Evolutionary conservation across 805 yeast genomes (phyloP), one percentile per base, ranked within the genome.

Genomic region (Saccharomycodes ludwigii): DNA sequence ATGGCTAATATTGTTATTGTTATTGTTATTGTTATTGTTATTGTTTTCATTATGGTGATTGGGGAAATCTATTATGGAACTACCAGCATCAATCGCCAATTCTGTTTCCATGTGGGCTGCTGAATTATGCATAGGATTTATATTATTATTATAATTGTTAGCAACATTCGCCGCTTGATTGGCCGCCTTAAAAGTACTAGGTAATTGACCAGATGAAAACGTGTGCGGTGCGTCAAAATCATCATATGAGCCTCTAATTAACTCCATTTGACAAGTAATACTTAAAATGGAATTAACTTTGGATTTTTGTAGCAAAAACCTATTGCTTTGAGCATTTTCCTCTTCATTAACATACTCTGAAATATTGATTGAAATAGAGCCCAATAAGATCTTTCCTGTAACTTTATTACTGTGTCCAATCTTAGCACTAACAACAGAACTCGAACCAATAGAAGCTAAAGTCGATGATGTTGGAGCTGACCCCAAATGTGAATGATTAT

Each of bases 261-360:
- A 46, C 25, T 59, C 63, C 42, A 80, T 52, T 4, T 61, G 59
- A n/a, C 81, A 58, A 2, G 76, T 65, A 25, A 83, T 38, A 37
- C 68, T 75, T 24, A 79, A 53, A n/a, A 83, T 78, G 2, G 93
- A 76, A 51, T 88, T 88, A 13, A 88, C 73, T 41, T 83, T 82
- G 2, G 94, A 78, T 18, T 82, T 68, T 44, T 76, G 76, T 22
- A 88, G 59, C 27, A 88, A 56, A 43, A 79, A 84, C 39, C 81
- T 63, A 39, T 77, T 65, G 2, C 76, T 61, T 4, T 65, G 54
- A 3, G 71, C 63, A 32, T 66, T 64, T 20, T 63, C 60, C 33
- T 68, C 71, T 40, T 42, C 52, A 18, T 57, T 53, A 4, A 77
- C 67, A 50, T 76, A 83, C 43, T 84, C 93, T 0, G 88, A 58